These are phyloP conservation scores for Elaeagnus macrophylla DNA, from an alignment of 306 rosid genomes.

Conservation along the genomic window DNA sequence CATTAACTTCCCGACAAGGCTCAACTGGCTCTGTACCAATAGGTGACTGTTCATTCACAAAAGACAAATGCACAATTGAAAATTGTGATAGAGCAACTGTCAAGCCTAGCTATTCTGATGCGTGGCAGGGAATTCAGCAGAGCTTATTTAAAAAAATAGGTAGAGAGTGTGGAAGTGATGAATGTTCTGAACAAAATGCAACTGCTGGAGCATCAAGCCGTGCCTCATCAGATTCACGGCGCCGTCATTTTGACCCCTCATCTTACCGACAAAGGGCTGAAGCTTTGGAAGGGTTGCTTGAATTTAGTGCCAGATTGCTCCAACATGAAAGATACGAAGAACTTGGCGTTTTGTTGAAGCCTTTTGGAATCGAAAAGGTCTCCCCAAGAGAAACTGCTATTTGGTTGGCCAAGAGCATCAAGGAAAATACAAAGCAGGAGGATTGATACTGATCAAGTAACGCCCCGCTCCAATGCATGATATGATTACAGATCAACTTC, in stretches of 20 bases:
- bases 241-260: slow-evolving; percentile 62
- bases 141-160: slow-evolving; percentile 38
- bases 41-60: slow-evolving; percentile 56
- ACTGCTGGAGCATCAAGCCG: slow-evolving; percentile 91
- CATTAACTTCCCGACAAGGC: slow-evolving; percentile 38
- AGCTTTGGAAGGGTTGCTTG: slow-evolving; percentile 96
- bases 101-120: slow-evolving; percentile 34
- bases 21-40: slow-evolving; percentile 44
- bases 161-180: slow-evolving; percentile 45
- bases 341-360: slow-evolving; percentile 91
- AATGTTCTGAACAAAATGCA: slow-evolving; percentile 76
- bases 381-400: slow-evolving; percentile 98
- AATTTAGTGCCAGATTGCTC: slow-evolving; percentile 91
- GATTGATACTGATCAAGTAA: slow-evolving; percentile 24
- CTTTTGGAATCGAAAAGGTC: slow-evolving; percentile 92
- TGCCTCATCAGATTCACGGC: slow-evolving; percentile 60
- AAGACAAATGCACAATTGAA: slow-evolving; percentile 86
- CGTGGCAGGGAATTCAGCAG: slow-evolving; percentile 64
- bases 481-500: too few relatives aligned
- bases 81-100: slow-evolving; percentile 38
- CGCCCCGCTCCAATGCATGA: background rate
- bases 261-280: slow-evolving; percentile 89
- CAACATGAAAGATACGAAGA: slow-evolving; percentile 83
- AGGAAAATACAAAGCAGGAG: slow-evolving; percentile 62
- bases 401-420: slow-evolving; percentile 95